These are phyloP conservation scores for Lenwebbia sp. DNA, from an alignment of 345 rosid species.

Conservation along the genomic window DNA sequence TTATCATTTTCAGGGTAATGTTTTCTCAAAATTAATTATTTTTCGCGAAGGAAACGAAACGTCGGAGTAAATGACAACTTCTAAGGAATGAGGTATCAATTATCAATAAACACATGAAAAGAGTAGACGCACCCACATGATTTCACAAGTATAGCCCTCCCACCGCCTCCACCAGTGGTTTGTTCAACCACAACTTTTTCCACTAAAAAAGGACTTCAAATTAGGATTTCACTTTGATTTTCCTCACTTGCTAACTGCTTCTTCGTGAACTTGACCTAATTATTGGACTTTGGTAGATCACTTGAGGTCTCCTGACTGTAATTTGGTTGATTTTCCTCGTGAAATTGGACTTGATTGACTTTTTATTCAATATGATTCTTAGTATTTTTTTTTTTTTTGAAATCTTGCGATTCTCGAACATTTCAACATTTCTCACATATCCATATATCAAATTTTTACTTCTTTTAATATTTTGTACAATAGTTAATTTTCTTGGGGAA, in stretches of 20 bases:
- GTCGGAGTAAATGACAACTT: background rate
- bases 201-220: too few relatives aligned
- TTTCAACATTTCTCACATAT: background rate
- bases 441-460: background rate
- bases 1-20: fast-evolving
- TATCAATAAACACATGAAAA: background rate
- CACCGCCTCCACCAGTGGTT: too few relatives aligned
- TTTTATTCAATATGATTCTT: background rate
- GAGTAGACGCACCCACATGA: fast-evolving
- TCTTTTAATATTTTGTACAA: background rate
- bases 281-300: too few relatives aligned
- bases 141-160: too few relatives aligned
- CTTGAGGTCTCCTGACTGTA: too few relatives aligned
- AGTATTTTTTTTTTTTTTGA: background rate
- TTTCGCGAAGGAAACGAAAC: fast-evolving
- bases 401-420: fast-evolving
- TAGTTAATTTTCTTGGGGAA: background rate
- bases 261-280: too few relatives aligned
- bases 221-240: too few relatives aligned
- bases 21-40: background rate
- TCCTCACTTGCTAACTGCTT: too few relatives aligned
- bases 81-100: background rate
- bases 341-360: fast-evolving
- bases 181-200: too few relatives aligned
- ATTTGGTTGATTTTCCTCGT: too few relatives aligned